These are phyloP conservation scores for Thamnidium elegans DNA, from an alignment of 192 early-diverging fungal genomes.

Conservation along the genomic window DNA sequence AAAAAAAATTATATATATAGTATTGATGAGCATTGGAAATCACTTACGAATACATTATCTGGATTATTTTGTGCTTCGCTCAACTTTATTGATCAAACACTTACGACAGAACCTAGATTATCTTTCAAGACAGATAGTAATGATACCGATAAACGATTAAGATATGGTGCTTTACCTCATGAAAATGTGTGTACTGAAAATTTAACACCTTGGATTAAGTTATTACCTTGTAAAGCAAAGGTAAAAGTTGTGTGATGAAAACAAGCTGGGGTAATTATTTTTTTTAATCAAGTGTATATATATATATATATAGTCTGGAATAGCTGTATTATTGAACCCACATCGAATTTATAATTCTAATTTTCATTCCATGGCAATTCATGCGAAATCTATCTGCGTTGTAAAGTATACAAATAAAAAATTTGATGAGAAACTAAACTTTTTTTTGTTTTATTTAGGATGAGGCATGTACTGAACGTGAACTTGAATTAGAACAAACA, in stretches of 20 bases:
- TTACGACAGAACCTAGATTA: conserved; percentile 59
- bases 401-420: conserved; percentile 6
- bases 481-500: conserved; percentile 68
- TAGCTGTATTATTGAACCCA: conserved; percentile 85
- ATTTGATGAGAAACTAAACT: background rate
- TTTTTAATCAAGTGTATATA: background rate
- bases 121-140: conserved; percentile 44
- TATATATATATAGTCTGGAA: conserved; percentile 64
- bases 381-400: conserved; percentile 55
- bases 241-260: conserved; percentile 22
- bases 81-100: conserved; percentile 84
- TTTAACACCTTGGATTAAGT: conserved; percentile 95
- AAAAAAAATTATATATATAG: conserved; percentile 31
- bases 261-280: background rate
- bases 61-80: conserved; percentile 96
- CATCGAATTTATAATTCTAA: conserved; percentile 88
- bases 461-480: conserved; percentile 42
- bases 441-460: conserved; percentile 45
- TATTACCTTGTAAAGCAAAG: conserved; percentile 90
- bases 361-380: conserved; percentile 87
- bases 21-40: conserved; percentile 75
- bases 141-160: conserved; percentile 37
- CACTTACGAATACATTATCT: conserved; percentile 85
- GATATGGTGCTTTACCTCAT: conserved; percentile 81
- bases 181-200: conserved; percentile 98